Evolutionary conservation across 805 yeast genomes (phyloP).

Genomic region (Metschnikowia koreensis): DNA sequence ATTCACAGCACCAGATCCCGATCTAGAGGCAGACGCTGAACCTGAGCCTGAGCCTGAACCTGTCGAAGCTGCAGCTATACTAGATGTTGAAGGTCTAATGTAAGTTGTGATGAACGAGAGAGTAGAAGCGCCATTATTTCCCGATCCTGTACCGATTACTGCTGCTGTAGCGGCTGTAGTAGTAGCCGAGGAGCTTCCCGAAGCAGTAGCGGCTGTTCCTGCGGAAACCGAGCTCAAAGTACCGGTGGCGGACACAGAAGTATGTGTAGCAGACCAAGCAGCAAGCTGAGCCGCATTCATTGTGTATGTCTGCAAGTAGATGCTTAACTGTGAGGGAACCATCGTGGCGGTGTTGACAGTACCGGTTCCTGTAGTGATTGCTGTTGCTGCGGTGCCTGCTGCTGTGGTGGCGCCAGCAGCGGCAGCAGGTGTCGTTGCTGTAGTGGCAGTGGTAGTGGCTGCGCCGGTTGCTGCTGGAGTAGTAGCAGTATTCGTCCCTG

Average conservation of each 20-base stretch:
- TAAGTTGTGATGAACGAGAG: slow-evolving; percentile 34
- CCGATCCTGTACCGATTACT: slow-evolving; percentile 11
- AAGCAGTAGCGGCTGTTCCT: slow-evolving; percentile 13
- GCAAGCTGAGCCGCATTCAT: slow-evolving; percentile 15
- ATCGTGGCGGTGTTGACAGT: slow-evolving; percentile 15
- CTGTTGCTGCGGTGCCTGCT: neutral
- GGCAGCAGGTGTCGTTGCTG: slow-evolving; percentile 17
- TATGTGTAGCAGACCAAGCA: neutral
- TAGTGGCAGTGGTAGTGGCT: slow-evolving; percentile 11
- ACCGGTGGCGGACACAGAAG: slow-evolving; percentile 13
- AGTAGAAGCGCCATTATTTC: slow-evolving; percentile 9
- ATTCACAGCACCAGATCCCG: slow-evolving; percentile 4
- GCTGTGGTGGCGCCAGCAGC: no score
- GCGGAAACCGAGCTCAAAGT: slow-evolving; percentile 16
- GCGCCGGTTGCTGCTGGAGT: no score
- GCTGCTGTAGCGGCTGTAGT: slow-evolving; percentile 1
- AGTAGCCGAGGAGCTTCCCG: neutral
- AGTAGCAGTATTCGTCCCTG: no score
- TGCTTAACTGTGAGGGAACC: slow-evolving; percentile 14
- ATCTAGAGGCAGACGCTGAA: neutral
- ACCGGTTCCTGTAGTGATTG: slow-evolving; percentile 6
- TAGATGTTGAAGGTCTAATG: slow-evolving; percentile 23
- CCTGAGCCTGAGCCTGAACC: neutral
- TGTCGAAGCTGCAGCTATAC: neutral
- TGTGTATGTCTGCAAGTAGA: slow-evolving; percentile 11